Base-by-base conservation (phyloP, 768 basidiomycete species). In the Lepiota subincarnata region DNA sequence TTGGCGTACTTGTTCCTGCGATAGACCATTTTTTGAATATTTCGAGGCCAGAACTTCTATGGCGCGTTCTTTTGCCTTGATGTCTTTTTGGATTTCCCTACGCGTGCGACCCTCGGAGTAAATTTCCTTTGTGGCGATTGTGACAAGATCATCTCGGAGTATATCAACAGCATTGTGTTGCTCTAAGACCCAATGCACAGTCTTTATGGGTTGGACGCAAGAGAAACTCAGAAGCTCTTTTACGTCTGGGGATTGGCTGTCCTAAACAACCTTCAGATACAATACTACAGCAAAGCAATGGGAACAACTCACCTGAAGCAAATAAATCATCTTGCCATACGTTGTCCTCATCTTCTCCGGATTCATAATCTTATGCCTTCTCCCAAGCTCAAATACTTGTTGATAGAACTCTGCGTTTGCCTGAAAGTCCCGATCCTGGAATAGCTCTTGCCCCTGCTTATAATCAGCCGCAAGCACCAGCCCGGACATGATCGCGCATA, bases 281-380 rank as follows among this genome's bases (percentile, higher is more conserved):
- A 35, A 48, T 11, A 14, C 11, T 55, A 26, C 10, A n/a, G 44
- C 12, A 45, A 40, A 35, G 38, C 24, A 40, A 18, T 4, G 4
- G 14, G 26, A 12, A 45, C 40, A 36, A 62, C 74, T 59, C 57
- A 87, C 88, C 79, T 91, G 88, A 31, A 92, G 77, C 51, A 92
- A 71, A 67, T 92, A 92, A 31, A 92, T 84, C 55, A 92, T 70
- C 63, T 92, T 92, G 8, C 91, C 91, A 56, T 93, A 93, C 6
- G 88, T 92, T 24, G 87, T 84, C 20, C 91, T 79, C 90, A 92
- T 92, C 61, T 92, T 92, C 64, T 92, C 91, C 0, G 91, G 91
- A 60, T 92, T 93, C 88, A 89, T 91, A 63, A 93, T 92, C 67
- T 92, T 92, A 64, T 92, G 88, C 54, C 90, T 77, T 46, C 89